Percentiles rank a stretch among this genome's conserved stretches.
These are phyloP conservation scores for Rhizophlyctis rosea DNA, from an alignment of 192 early-diverging fungal species.

Conservation along the genomic window DNA sequence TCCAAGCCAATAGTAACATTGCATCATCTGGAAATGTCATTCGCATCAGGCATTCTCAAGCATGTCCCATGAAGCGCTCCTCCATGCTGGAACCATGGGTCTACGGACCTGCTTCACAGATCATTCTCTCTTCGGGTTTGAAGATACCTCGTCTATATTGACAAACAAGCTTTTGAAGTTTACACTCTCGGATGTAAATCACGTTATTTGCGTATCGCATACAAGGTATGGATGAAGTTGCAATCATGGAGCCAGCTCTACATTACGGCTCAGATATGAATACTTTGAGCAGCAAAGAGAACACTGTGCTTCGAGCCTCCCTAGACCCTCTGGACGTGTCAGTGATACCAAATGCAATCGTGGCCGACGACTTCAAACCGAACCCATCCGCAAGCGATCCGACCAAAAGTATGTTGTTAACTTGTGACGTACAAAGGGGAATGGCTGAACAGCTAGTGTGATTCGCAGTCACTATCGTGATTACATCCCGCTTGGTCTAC, in stretches of 20 bases:
- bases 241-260: neutral
- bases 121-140: conserved; percentile 96
- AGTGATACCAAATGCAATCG: conserved; percentile 96
- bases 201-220: conserved; percentile 97
- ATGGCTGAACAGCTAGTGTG: too few species aligned
- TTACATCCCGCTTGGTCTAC: conserved; percentile 88
- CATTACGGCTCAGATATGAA: neutral
- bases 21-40: neutral
- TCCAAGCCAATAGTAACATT: neutral
- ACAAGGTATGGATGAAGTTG: conserved; percentile 60
- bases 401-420: conserved; percentile 57
- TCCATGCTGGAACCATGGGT: conserved; percentile 95
- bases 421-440: too few species aligned
- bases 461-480: conserved; percentile 92
- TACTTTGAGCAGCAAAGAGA: conserved; percentile 78
- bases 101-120: conserved; percentile 93
- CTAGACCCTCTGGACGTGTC: conserved; percentile 87
- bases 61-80: conserved; percentile 91
- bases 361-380: conserved; percentile 87
- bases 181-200: conserved; percentile 92
- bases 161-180: conserved; percentile 98
- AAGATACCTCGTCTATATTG: conserved; percentile 84
- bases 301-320: conserved; percentile 91
- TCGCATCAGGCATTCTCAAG: conserved; percentile 77
- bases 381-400: conserved; percentile 73